These are phyloP conservation scores for Globisporangium paddicum DNA, from an alignment of 352 stramenopile species.

Conservation along the genomic window DNA sequence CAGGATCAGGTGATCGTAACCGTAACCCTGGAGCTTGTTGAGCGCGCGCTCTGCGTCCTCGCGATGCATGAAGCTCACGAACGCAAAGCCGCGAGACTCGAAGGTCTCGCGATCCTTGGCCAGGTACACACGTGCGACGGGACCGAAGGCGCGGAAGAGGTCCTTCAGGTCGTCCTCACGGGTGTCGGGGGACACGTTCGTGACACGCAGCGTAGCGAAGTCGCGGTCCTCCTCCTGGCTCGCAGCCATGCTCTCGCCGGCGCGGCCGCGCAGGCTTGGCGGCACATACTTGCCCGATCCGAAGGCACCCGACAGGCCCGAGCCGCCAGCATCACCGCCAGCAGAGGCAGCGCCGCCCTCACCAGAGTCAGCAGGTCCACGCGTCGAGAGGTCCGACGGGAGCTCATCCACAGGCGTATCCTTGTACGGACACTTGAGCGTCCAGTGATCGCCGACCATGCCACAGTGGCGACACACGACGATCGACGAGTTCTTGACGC, in stretches of 20 bases:
- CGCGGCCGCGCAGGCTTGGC: slow-evolving; percentile 69
- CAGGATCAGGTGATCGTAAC: slow-evolving; percentile 99
- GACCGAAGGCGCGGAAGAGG: slow-evolving; percentile 96
- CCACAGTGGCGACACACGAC: slow-evolving; percentile 88
- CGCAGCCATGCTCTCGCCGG: slow-evolving; percentile 22
- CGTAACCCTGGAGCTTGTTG: slow-evolving; percentile 96
- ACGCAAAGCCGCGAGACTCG: slow-evolving; percentile 96
- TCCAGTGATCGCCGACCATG: slow-evolving; percentile 89
- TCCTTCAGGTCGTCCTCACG: slow-evolving; percentile 98
- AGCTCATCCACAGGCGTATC: slow-evolving; percentile 80
- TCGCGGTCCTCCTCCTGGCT: slow-evolving; percentile 63
- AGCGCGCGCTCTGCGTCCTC: slow-evolving; percentile 96
- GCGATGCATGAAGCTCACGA: slow-evolving; percentile 97
- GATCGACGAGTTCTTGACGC: slow-evolving; percentile 87
- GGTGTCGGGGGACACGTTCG: slow-evolving; percentile 98
- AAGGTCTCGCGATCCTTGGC: slow-evolving; percentile 98
- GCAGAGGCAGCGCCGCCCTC: slow-evolving; percentile 24
- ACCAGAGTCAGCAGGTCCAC: slow-evolving; percentile 27
- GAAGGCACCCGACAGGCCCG: slow-evolving; percentile 64
- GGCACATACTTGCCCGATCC: slow-evolving; percentile 86
- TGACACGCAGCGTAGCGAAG: slow-evolving; percentile 95
- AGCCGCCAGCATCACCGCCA: slow-evolving; percentile 29
- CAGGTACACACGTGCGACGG: slow-evolving; percentile 96
- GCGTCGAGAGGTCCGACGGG: slow-evolving; percentile 61
- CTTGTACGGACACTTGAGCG: slow-evolving; percentile 91